Base-by-base conservation (phyloP, 164 flowering plant species). In the Aristolochia californica region DNA sequence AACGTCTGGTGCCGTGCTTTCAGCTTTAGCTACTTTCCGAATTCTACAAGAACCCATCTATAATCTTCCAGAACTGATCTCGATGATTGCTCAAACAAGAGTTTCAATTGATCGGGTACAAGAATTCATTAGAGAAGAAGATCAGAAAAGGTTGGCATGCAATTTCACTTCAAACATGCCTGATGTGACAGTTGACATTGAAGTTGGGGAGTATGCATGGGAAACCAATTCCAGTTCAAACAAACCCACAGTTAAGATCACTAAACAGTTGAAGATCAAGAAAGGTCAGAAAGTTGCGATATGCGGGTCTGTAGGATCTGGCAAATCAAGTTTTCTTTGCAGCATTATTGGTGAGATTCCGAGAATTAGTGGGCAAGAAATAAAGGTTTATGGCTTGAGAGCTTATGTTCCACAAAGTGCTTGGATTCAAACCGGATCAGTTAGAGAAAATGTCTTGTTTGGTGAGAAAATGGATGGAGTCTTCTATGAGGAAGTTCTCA, bases 11-110 rank as follows among this genome's bases (percentile, higher is more conserved):
- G 73, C 72, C 12, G 95, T 85, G 21, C 80, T 90, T 7, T 82
- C 97, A 15, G 85, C 93, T 47, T 52, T 90, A 16, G 97, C 95
- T 5, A 90, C 93, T 34, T 87, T 90, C 43, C 62, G 88, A 11
- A 82, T 87, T 53, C 73, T 90, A n/a, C 90, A 83, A 67, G 97
- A 89, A 51, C 93, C 97, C 16, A 89, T 89, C 5, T 84, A 82
- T 61, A 85, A 87, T 66, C 77, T 90, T 2, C 95, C 97, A 0
- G 91, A 87, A 77, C 84, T 90, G 14, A 69, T 87, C n/a, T 83
- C 97, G 53, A 77, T 77, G 83, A 58, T 84, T 25, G 76, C 85
- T 54, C 97, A 89, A 62, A 81, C 97, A 1, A 83, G 82, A 65
- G 91, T 90, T 49, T 87, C 97, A 0, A 15, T 87, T 14, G 82